Conservation (phyloP, 1,284 basidiomycete species). For the Macrocystidia cucumis region DNA sequence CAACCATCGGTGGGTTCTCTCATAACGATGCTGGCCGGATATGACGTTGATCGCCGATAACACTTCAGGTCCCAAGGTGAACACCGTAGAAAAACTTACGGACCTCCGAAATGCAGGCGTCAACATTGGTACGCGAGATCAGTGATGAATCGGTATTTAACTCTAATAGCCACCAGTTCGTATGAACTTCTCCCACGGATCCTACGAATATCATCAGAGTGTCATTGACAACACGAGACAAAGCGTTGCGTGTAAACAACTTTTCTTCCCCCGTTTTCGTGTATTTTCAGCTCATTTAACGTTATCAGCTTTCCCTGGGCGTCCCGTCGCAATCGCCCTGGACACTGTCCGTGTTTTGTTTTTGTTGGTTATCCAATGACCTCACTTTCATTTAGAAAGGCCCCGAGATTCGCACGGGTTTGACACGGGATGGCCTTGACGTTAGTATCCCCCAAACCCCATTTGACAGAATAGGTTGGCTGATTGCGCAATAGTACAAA, state of each 20-base stretch:
- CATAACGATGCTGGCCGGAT: constrained; percentile 3
- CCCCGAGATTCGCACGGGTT: constrained; percentile 96
- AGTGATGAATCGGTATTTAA: constrained; percentile 8
- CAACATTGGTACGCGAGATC: constrained; percentile 78
- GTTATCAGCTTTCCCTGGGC: constrained; percentile 67
- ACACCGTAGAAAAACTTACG: constrained; percentile 78
- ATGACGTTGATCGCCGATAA: constrained; percentile 6
- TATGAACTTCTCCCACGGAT: constrained; percentile 98
- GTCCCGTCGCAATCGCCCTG: constrained; percentile 95
- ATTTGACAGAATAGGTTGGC: constrained; percentile 6
- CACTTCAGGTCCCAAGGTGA: constrained; percentile 79
- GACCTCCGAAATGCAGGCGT: constrained; percentile 85
- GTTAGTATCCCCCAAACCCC: constrained; percentile 39
- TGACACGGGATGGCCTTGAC: constrained; percentile 85
- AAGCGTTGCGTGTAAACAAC: constrained; percentile 60
- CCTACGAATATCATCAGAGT: constrained; percentile 95
- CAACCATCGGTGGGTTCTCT: constrained; percentile 75
- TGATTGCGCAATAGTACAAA: constrained; percentile 46
- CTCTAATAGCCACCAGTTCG: constrained; percentile 52
- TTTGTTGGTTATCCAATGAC: constrained; percentile 7
- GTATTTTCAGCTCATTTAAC: constrained; percentile 2
- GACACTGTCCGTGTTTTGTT: constrained; percentile 68
- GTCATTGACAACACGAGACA: constrained; percentile 94
- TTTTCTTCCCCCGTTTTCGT: constrained; percentile 4
- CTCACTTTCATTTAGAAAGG: constrained; percentile 68